Percentiles rank a stretch among this genome's conserved stretches.
Conservation (phyloP, 352 stramenopile species). For the Phytophthora fragariaefolia region DNA sequence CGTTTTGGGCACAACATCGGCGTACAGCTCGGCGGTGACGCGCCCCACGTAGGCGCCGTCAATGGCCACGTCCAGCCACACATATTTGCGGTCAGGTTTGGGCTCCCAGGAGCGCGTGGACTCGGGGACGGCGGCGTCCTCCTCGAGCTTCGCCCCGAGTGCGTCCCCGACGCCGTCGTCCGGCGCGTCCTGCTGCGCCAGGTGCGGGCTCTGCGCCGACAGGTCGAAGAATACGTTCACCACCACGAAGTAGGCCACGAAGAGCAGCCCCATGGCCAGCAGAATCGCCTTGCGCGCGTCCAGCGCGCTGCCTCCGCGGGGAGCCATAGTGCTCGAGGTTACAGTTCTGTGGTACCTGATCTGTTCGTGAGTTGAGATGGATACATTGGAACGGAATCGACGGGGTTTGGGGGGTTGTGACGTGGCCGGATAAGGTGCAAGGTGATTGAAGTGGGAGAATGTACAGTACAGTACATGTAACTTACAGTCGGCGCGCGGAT, state of each 20-base stretch:
- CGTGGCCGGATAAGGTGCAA: constrained; percentile 17
- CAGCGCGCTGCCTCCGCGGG: constrained; percentile 25
- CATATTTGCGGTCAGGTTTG: constrained; percentile 81
- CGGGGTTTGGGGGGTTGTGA: background rate
- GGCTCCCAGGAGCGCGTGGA: constrained; percentile 47
- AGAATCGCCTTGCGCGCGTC: constrained; percentile 68
- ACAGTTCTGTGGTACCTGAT: too few relatives aligned
- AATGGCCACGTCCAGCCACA: constrained; percentile 88
- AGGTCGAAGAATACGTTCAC: constrained; percentile 75
- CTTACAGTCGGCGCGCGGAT: constrained; percentile 5
- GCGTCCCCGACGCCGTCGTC: constrained; percentile 12
- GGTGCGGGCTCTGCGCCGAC: constrained; percentile 17
- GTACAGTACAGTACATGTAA: too few relatives aligned
- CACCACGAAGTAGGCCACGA: constrained; percentile 70
- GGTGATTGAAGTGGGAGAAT: background rate
- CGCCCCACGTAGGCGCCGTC: constrained; percentile 74
- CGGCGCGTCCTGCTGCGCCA: constrained; percentile 14
- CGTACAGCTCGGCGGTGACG: constrained; percentile 90
- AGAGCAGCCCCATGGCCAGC: constrained; percentile 55
- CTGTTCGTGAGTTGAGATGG: constrained; percentile 7
- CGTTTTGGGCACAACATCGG: constrained; percentile 97
- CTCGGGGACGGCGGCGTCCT: constrained; percentile 16
- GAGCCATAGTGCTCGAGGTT: constrained; percentile 20
- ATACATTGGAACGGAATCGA: constrained; percentile 15
- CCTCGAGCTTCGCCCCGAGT: constrained; percentile 12